Percentiles rank a stretch among this genome's conserved stretches.
Evolutionary conservation across 2,329 filamentous ascomycete species (phyloP).

Genomic region (Pseudofabraea citricarpa): DNA sequence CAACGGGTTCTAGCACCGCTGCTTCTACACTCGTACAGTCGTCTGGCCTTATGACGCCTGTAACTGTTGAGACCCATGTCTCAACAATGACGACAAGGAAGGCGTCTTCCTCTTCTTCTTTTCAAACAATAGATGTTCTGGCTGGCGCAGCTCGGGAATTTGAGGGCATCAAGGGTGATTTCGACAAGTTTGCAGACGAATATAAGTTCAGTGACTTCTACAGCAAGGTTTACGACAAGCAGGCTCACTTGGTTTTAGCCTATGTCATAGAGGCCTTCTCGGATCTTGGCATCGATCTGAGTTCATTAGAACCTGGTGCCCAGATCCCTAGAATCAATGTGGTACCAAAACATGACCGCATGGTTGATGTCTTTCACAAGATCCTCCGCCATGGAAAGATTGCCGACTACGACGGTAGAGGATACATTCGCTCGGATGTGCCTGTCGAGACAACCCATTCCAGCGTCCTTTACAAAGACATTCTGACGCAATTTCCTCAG

Average conservation of each 20-base stretch:
- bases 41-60: no score
- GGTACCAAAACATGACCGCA: constrained; percentile 26
- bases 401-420: constrained; percentile 13
- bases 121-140: no score
- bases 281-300: constrained; percentile 24
- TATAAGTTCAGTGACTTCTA: constrained; percentile 20
- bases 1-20: neutral
- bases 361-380: constrained; percentile 19
- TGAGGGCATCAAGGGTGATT: constrained; percentile 6
- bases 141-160: no score
- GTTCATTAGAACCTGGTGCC: constrained; percentile 13
- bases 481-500: constrained; percentile 26
- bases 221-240: constrained; percentile 21
- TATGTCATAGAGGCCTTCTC: constrained; percentile 30
- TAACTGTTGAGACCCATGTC: no score
- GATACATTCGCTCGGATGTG: constrained; percentile 9
- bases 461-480: constrained; percentile 18
- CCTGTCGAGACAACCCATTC: constrained; percentile 8
- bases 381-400: constrained; percentile 25
- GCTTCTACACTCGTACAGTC: no score
- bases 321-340: constrained; percentile 14
- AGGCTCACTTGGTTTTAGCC: constrained; percentile 25
- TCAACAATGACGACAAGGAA: no score
- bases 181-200: constrained; percentile 8
- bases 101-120: no score